These are phyloP conservation scores for Corymbia citriodora DNA, from an alignment of 441 rosid species.

Conservation along the genomic window DNA sequence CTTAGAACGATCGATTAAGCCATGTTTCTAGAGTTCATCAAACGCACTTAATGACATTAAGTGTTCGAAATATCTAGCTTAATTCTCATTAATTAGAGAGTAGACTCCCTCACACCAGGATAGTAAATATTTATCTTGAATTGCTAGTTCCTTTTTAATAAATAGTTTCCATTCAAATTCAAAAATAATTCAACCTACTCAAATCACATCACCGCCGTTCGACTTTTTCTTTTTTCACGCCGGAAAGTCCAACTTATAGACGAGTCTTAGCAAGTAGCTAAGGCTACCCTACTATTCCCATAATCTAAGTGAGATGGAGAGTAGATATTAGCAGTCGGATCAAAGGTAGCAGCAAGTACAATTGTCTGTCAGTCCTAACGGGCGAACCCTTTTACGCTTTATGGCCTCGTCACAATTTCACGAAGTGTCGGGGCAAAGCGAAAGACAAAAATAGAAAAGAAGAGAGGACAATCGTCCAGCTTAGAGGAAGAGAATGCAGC, in stretches of 20 bases:
- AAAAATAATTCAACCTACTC: neutral
- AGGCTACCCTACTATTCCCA: fast-evolving
- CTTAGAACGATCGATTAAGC: neutral
- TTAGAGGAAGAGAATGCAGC: neutral
- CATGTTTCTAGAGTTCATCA: neutral
- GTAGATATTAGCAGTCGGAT: neutral
- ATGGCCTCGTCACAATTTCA: fast-evolving
- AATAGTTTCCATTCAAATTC: fast-evolving
- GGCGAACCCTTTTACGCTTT: fast-evolving
- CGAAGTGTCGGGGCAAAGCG: neutral
- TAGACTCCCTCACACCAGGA: fast-evolving
- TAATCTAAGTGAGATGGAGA: neutral
- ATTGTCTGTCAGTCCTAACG: fast-evolving
- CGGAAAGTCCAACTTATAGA: fast-evolving
- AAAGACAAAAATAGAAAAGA: neutral
- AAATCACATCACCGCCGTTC: neutral
- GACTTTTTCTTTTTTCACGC: fast-evolving
- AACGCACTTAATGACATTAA: neutral
- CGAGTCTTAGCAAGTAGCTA: neutral
- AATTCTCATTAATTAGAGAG: neutral
- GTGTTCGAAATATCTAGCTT: fast-evolving
- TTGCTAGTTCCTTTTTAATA: fast-evolving
- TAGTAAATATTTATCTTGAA: neutral
- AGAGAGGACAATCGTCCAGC: neutral
- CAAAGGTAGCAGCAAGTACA: neutral